phyloP scores from a whole-genome alignment of 2,329 filamentous ascomycete genomes.

The Lomentospora prolificans region DNA sequence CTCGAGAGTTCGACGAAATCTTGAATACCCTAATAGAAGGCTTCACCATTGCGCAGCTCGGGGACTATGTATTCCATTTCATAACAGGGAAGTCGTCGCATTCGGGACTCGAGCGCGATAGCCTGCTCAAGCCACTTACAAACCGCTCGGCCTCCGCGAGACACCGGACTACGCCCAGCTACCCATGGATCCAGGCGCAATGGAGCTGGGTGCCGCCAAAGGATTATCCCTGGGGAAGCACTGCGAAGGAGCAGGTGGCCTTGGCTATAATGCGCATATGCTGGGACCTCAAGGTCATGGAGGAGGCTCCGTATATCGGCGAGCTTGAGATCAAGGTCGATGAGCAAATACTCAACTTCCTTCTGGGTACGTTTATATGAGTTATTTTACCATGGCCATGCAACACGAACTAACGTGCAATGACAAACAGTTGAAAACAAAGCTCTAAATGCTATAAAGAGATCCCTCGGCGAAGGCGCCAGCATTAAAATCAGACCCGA shows the following conservation, averaged over 20 bases:
- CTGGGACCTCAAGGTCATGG: slow-evolving; percentile 40
- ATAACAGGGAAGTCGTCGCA: background rate
- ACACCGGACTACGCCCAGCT: slow-evolving; percentile 12
- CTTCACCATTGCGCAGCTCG: slow-evolving; percentile 37
- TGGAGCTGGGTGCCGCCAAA: slow-evolving; percentile 31
- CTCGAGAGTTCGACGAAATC: slow-evolving; percentile 31
- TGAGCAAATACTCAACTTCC: slow-evolving; percentile 30
- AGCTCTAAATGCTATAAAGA: background rate
- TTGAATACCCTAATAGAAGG: slow-evolving; percentile 27
- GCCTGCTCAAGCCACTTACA: slow-evolving; percentile 7
- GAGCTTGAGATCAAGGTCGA: slow-evolving; percentile 27
- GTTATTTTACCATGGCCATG: background rate
- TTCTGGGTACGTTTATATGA: slow-evolving; percentile 36
- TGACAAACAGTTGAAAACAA: background rate
- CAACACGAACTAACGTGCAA: background rate
- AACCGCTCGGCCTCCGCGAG: background rate
- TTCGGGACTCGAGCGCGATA: background rate
- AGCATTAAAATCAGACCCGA: slow-evolving; percentile 4
- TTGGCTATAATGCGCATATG: slow-evolving; percentile 34
- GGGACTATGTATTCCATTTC: slow-evolving; percentile 25
- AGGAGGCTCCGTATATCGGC: slow-evolving; percentile 33
- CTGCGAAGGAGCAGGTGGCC: slow-evolving; percentile 30
- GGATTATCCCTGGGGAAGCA: slow-evolving; percentile 11
- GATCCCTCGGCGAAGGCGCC: slow-evolving; percentile 19
- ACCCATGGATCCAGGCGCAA: slow-evolving; percentile 31